phyloP scores from a whole-genome alignment of 345 rosid genomes.

The Microthlaspi erraticum region DNA sequence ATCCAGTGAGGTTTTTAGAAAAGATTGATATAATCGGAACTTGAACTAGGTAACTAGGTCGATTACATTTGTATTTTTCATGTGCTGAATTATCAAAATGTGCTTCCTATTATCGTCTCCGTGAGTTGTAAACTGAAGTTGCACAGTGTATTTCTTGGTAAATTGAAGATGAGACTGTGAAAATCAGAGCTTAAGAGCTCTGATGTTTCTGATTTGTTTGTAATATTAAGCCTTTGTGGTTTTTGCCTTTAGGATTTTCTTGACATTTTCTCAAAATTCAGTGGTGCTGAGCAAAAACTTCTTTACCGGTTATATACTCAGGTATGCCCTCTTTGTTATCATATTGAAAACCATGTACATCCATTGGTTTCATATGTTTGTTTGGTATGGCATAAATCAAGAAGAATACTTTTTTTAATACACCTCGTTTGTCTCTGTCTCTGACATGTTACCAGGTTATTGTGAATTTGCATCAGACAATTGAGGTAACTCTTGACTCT shows the following conservation, averaged over 20 bases:
- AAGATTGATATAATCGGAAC: neutral
- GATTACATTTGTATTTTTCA: too few relatives aligned
- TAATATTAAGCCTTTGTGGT: neutral
- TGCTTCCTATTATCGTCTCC: neutral
- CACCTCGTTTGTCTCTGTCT: constrained; percentile 9
- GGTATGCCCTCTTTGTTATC: constrained; percentile 43
- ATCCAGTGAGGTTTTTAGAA: neutral
- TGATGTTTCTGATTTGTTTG: neutral
- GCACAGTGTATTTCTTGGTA: too few relatives aligned
- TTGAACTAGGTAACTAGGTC: neutral
- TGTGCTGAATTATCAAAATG: too few relatives aligned
- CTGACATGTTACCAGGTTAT: constrained; percentile 59
- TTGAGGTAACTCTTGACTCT: constrained; percentile 54
- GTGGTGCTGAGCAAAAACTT: constrained; percentile 50
- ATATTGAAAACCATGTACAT: neutral
- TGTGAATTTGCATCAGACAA: constrained; percentile 62
- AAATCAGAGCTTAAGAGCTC: constrained; percentile 9
- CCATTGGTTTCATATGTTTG: neutral
- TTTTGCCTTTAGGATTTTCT: constrained; percentile 48
- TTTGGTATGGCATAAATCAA: constrained; percentile 2
- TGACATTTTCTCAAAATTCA: constrained; percentile 59
- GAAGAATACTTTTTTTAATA: neutral
- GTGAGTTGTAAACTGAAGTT: neutral
- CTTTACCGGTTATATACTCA: constrained; percentile 59
- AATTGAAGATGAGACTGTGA: neutral